Conservation (phyloP, 306 rosid species). For the Prunus mume region DNA sequence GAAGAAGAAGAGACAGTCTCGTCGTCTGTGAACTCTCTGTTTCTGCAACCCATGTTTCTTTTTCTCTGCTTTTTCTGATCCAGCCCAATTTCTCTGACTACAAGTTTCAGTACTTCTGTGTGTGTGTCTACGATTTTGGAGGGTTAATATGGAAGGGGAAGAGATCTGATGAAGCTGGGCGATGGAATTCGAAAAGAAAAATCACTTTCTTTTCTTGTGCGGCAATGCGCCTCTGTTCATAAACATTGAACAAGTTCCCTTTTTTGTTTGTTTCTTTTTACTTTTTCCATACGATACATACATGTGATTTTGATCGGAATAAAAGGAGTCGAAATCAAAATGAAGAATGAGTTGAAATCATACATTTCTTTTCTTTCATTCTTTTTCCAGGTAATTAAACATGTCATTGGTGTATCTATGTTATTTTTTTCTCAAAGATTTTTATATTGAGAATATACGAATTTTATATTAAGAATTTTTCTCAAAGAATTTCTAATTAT, state of each 20-base stretch:
- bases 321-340: too few relatives aligned
- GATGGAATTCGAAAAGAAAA: not conserved
- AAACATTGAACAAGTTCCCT: not conserved
- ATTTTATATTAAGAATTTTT: too few relatives aligned
- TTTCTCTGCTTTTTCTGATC: conserved; percentile 9
- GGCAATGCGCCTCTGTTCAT: not conserved
- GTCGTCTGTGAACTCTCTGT: conserved; percentile 39
- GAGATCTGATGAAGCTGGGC: conserved; percentile 9
- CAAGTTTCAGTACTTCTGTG: not conserved
- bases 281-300: not conserved
- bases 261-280: not conserved
- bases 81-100: not conserved
- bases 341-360: too few relatives aligned
- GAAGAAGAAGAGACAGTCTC: conserved; percentile 32
- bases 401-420: too few relatives aligned
- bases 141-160: not conserved
- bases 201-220: not conserved
- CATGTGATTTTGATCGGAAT: not conserved
- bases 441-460: too few relatives aligned
- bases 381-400: too few relatives aligned
- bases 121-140: not conserved
- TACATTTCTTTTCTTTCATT: too few relatives aligned
- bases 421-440: too few relatives aligned
- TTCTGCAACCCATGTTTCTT: conserved; percentile 56
- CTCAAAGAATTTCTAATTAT: too few relatives aligned